phyloP scores from a whole-genome alignment of 2,329 filamentous ascomycete genomes.

The Sphaerulina musiva region DNA sequence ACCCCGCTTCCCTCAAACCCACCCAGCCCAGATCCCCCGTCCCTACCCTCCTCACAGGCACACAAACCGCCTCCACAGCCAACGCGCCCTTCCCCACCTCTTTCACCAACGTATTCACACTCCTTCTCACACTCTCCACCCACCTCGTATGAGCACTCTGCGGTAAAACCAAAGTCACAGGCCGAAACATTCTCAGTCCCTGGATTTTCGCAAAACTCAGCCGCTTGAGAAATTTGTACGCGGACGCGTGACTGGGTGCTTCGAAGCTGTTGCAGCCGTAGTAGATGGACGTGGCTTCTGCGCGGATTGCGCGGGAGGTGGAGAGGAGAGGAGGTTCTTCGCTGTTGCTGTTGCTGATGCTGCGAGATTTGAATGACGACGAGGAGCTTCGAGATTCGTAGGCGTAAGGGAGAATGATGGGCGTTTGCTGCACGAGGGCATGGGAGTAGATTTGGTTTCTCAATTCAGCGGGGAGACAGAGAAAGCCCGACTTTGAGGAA shows the following conservation, averaged over 20 bases:
- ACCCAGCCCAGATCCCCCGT: slow-evolving; percentile 6
- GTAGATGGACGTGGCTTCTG: slow-evolving; percentile 21
- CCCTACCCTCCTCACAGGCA: slow-evolving; percentile 13
- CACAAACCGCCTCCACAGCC: slow-evolving; percentile 13
- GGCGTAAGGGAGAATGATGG: slow-evolving; percentile 19
- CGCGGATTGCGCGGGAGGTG: slow-evolving; percentile 12
- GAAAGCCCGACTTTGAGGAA: not conserved
- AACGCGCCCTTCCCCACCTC: slow-evolving; percentile 14
- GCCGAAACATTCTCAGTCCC: slow-evolving; percentile 13
- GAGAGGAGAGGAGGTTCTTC: slow-evolving; percentile 16
- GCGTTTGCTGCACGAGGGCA: slow-evolving; percentile 5
- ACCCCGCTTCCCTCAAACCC: slow-evolving; percentile 5
- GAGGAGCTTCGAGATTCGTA: slow-evolving; percentile 12
- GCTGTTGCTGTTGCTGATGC: not conserved
- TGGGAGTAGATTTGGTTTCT: slow-evolving; percentile 16
- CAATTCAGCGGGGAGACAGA: slow-evolving; percentile 13
- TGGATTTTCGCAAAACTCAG: slow-evolving; percentile 12
- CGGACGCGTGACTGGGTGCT: slow-evolving; percentile 15
- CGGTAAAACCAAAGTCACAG: slow-evolving; percentile 13
- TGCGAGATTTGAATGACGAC: not conserved
- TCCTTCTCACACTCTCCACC: slow-evolving; percentile 9
- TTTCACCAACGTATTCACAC: slow-evolving; percentile 14
- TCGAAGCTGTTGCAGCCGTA: slow-evolving; percentile 22
- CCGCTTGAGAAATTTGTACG: slow-evolving; percentile 14
- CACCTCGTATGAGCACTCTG: slow-evolving; percentile 10